phyloP scores from a whole-genome alignment of 441 rosid species.

The Populus hybrid region DNA sequence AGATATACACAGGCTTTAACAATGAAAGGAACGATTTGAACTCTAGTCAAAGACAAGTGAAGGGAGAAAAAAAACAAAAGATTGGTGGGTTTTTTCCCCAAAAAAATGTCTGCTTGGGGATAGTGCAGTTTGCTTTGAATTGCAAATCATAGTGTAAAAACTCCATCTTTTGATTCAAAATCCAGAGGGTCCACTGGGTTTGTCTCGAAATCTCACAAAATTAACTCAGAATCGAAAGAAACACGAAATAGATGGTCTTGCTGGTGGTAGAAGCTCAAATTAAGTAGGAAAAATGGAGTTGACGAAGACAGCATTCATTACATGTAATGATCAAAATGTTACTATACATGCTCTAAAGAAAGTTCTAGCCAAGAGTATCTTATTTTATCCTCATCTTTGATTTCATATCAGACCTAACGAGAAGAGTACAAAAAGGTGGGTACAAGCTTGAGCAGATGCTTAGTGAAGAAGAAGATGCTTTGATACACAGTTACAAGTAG shows the following conservation, averaged over 20 bases:
- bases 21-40: too few species aligned
- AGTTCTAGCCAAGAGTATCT: background rate
- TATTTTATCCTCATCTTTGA: background rate
- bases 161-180: too few species aligned
- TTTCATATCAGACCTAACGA: background rate
- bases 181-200: too few species aligned
- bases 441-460: background rate
- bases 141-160: too few species aligned
- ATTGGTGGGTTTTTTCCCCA: too few species aligned
- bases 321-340: background rate
- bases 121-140: too few species aligned
- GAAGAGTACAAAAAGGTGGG: background rate
- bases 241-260: background rate
- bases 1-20: too few species aligned
- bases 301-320: background rate
- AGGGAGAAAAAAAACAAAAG: too few species aligned
- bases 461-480: background rate
- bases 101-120: too few species aligned
- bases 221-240: too few species aligned
- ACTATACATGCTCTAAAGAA: background rate
- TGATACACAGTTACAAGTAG: slow-evolving; percentile 24
- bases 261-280: background rate
- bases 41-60: too few species aligned
- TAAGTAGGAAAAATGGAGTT: background rate
- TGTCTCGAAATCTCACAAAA: too few species aligned